A percentile compares a stretch with the other conserved stretches of the same genome.
phyloP scores from a whole-genome alignment of 2,329 filamentous ascomycete species.

The Cytospora paraplurivora region DNA sequence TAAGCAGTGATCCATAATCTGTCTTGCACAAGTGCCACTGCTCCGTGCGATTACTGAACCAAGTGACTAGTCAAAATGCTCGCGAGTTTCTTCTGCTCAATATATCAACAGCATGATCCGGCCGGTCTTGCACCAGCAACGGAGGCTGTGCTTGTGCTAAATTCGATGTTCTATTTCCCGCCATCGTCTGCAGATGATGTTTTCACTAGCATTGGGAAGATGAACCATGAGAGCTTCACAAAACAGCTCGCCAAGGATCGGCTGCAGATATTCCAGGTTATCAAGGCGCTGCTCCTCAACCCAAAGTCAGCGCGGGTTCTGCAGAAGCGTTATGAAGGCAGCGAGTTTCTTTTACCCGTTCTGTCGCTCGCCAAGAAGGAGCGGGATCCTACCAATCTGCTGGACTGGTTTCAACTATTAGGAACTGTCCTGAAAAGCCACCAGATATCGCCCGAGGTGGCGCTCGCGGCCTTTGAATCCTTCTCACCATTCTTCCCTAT shows the following conservation, averaged over 20 bases:
- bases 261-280: slow-evolving; percentile 19
- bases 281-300: slow-evolving; percentile 6
- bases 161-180: slow-evolving; percentile 21
- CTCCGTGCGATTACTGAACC: neutral
- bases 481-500: slow-evolving; percentile 66
- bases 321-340: slow-evolving; percentile 18
- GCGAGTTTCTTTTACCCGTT: slow-evolving; percentile 41
- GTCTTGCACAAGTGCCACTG: neutral
- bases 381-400: slow-evolving; percentile 58
- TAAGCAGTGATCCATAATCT: slow-evolving; percentile 33
- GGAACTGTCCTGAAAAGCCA: slow-evolving; percentile 49
- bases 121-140: slow-evolving; percentile 21
- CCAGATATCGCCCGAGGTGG: slow-evolving; percentile 47
- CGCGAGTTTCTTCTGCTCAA: slow-evolving; percentile 21
- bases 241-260: slow-evolving; percentile 28
- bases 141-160: slow-evolving; percentile 23
- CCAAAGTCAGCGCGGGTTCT: slow-evolving; percentile 31
- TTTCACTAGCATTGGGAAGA: slow-evolving; percentile 15
- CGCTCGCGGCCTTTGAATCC: slow-evolving; percentile 53
- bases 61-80: slow-evolving; percentile 19
- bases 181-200: slow-evolving; percentile 19
- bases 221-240: slow-evolving; percentile 19
- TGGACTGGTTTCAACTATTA: slow-evolving; percentile 59
- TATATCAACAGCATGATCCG: slow-evolving; percentile 25
- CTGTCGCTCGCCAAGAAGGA: slow-evolving; percentile 46